Evolutionary conservation across 139 green algal genomes (phyloP).

Genomic region (Picochlorum sp.): DNA sequence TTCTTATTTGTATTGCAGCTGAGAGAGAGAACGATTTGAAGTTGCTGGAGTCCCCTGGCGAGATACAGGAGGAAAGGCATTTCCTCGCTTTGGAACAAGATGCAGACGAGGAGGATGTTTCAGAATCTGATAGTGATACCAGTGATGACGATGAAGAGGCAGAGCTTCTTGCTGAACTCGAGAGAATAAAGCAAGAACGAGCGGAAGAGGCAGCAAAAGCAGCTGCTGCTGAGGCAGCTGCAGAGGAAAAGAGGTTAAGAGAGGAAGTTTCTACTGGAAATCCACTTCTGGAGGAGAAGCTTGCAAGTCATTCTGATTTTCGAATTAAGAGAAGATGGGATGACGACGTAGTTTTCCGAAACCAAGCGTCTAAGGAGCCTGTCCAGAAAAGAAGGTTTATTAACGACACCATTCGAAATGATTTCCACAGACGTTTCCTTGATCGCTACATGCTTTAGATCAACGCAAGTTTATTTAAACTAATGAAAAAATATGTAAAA

Average conservation of each 20-base stretch:
- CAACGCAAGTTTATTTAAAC: background rate
- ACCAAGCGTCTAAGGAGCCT: constrained; percentile 80
- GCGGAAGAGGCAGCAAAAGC: constrained; percentile 55
- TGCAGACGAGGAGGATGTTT: constrained; percentile 14
- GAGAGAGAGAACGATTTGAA: constrained; percentile 65
- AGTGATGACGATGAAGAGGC: constrained; percentile 81
- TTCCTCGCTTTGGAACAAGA: constrained; percentile 70
- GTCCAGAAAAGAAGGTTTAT: constrained; percentile 92
- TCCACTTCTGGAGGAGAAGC: constrained; percentile 65
- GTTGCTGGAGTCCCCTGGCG: constrained; percentile 49
- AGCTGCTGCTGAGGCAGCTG: constrained; percentile 41
- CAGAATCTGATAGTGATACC: constrained; percentile 19
- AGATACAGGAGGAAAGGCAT: constrained; percentile 6
- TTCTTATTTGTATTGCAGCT: constrained; percentile 35
- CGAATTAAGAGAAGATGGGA: constrained; percentile 82
- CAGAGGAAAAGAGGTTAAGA: constrained; percentile 54
- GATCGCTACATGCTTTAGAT: constrained; percentile 81
- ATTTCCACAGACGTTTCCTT: constrained; percentile 95
- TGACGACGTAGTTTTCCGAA: constrained; percentile 97
- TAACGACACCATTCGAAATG: constrained; percentile 97
- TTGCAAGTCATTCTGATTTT: constrained; percentile 24
- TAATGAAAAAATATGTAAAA: background rate
- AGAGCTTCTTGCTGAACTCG: constrained; percentile 88
- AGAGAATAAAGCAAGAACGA: constrained; percentile 86
- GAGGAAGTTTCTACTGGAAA: constrained; percentile 78